Percentiles rank a stretch among this genome's conserved stretches.
Evolutionary conservation across 2,329 filamentous ascomycete genomes (phyloP).

Genomic region (Ophiostoma montium): DNA sequence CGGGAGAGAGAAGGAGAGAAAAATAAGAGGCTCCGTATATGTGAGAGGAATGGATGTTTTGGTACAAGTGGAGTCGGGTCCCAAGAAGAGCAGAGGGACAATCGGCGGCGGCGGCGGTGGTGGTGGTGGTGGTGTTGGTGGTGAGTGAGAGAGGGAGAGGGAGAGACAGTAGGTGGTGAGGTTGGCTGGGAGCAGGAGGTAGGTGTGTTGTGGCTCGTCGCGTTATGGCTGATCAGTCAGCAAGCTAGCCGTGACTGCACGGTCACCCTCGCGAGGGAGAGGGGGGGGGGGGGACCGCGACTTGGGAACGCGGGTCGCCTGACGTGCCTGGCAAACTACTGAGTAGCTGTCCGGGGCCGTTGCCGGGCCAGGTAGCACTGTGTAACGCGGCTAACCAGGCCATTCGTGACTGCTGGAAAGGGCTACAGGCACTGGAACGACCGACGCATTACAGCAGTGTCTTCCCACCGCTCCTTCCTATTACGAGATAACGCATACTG

Average conservation of each 20-base stretch:
- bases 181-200: neutral
- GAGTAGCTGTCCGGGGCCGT: neutral
- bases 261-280: conserved; percentile 1
- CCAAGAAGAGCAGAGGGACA: conserved; percentile 1
- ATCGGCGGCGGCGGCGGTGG: neutral
- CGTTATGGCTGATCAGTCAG: neutral
- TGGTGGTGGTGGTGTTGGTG: neutral
- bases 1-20: neutral
- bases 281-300: neutral
- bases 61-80: conserved; percentile 15
- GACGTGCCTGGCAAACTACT: neutral
- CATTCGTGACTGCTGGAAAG: neutral
- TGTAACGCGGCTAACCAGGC: neutral
- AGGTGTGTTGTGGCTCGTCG: conserved; percentile 1
- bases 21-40: conserved; percentile 12
- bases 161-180: neutral
- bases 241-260: neutral
- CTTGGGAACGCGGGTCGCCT: neutral
- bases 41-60: conserved; percentile 14
- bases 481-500: no score
- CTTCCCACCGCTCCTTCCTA: no score
- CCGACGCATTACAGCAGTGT: no score
- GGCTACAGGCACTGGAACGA: neutral
- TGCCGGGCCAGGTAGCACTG: conserved; percentile 1
- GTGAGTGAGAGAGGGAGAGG: conserved; percentile 10